Evolutionary conservation across 495 filamentous ascomycete species (phyloP).

Genomic region (Poronia punctata): DNA sequence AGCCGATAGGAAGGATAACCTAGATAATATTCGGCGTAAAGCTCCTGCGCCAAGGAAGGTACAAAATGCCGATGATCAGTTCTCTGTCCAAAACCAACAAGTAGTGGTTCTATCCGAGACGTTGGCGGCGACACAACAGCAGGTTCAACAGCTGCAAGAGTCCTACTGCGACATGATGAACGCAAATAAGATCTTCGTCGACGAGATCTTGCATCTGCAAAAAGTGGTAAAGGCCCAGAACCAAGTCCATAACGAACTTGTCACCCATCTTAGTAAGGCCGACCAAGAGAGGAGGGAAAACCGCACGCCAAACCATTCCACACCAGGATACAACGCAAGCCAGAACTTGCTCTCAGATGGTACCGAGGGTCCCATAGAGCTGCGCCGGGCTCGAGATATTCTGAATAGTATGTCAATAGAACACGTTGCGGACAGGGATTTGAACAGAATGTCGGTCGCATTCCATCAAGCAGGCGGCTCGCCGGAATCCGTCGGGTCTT

Average conservation of each 20-base stretch:
- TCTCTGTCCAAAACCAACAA: slow-evolving; percentile 67
- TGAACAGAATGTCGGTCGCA: slow-evolving; percentile 70
- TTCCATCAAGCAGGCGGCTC: slow-evolving; percentile 54
- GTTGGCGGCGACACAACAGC: slow-evolving; percentile 82
- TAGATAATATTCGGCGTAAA: slow-evolving; percentile 95
- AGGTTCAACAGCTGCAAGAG: slow-evolving; percentile 78
- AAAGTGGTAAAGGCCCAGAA: slow-evolving; percentile 77
- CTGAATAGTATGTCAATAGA: slow-evolving; percentile 75
- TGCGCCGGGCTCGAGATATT: slow-evolving; percentile 86
- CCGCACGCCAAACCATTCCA: slow-evolving; percentile 35
- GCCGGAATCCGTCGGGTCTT: slow-evolving; percentile 38
- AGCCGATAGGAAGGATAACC: slow-evolving; percentile 87
- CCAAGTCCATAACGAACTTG: slow-evolving; percentile 42
- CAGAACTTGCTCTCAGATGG: slow-evolving; percentile 36
- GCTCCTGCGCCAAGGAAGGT: slow-evolving; percentile 86
- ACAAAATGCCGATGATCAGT: slow-evolving; percentile 59
- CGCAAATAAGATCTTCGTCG: slow-evolving; percentile 78
- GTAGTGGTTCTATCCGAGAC: slow-evolving; percentile 85
- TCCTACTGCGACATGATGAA: slow-evolving; percentile 78
- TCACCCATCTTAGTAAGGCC: slow-evolving; percentile 42
- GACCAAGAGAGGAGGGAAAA: slow-evolving; percentile 38
- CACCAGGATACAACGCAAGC: slow-evolving; percentile 28
- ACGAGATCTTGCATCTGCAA: slow-evolving; percentile 80
- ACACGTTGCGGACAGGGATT: slow-evolving; percentile 65
- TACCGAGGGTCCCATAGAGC: slow-evolving; percentile 63